Base-by-base conservation (phyloP, 2,329 filamentous ascomycete genomes). In the Cercospora nicotianae region DNA sequence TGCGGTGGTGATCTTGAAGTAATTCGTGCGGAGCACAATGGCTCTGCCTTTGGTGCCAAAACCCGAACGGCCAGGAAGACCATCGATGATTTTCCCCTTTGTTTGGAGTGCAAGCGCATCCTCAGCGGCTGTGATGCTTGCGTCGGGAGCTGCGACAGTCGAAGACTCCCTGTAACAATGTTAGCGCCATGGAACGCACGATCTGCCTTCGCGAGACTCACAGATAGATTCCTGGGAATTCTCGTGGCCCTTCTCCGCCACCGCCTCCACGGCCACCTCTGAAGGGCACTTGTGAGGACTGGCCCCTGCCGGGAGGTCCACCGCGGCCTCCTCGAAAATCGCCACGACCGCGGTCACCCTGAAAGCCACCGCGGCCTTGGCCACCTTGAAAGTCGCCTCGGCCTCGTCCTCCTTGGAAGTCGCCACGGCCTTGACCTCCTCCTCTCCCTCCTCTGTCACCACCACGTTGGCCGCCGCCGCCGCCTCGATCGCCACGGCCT, bases 11-110 rank as follows among this genome's bases (percentile, higher is more conserved):
- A 82, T 70, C 13, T 78, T 75, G 70, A 79, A 76, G 67, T 82
- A 81, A 64, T 83, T 85, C 0, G 83, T 79, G 20, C 80, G 77
- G 0, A 85, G 75, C 0, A 80, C 67, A 31, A 82, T 80, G 0
- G 69, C 30, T 26, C 42, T 76, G 18, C 83, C 83, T 28, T 72
- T 64, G 0, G 68, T 80, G 0, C 81, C 83, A 73, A 77, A 82
- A 64, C 76, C 66, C 67, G 71, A 72, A 69, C 81, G 67, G 67
- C 79, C 69, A 72, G 70, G 77, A 13, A 79, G 70, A 75, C 75
- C 61, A 68, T 77, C 72, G 42, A 70, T 77, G 60, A 72, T 71
- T 71, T 73, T 72, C 69, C 67, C 70, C 63, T 64, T 63, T 23
- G 67, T 77, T 45, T 64, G 67, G 36, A 68, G 73, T 42, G 66